phyloP scores from a whole-genome alignment of 2,329 filamentous ascomycete species.

The Phialophora verrucosa region DNA sequence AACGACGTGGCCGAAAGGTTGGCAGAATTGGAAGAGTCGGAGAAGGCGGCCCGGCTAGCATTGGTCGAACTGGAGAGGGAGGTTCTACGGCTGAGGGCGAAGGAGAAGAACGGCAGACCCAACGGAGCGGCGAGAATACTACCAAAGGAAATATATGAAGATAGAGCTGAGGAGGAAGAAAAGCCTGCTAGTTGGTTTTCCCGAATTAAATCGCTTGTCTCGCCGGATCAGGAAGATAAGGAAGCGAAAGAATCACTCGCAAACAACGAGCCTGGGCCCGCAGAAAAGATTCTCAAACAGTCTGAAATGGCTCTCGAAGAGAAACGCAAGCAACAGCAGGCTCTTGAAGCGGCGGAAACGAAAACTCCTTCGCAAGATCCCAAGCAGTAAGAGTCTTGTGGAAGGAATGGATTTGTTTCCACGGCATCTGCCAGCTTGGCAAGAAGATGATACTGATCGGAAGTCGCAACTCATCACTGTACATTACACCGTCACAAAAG shows the following conservation, averaged over 20 bases:
- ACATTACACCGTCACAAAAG: slow-evolving; percentile 20
- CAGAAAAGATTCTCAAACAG: slow-evolving; percentile 37
- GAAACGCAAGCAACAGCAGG: slow-evolving; percentile 40
- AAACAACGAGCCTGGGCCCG: slow-evolving; percentile 36
- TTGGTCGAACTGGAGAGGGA: slow-evolving; percentile 55
- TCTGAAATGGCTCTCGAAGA: slow-evolving; percentile 44
- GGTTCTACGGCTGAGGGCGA: slow-evolving; percentile 49
- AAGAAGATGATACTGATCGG: slow-evolving; percentile 8
- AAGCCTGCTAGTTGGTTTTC: slow-evolving; percentile 44
- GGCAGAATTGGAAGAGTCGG: slow-evolving; percentile 61
- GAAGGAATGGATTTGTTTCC: not conserved
- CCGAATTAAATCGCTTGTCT: slow-evolving; percentile 44
- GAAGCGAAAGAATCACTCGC: slow-evolving; percentile 44
- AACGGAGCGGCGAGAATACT: slow-evolving; percentile 46
- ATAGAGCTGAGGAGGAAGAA: slow-evolving; percentile 41
- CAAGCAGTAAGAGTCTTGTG: slow-evolving; percentile 17
- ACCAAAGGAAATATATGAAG: slow-evolving; percentile 50
- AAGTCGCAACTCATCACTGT: slow-evolving; percentile 38
- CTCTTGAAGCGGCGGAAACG: slow-evolving; percentile 17
- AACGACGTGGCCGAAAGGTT: slow-evolving; percentile 67
- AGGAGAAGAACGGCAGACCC: slow-evolving; percentile 41
- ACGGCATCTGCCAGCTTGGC: slow-evolving; percentile 14
- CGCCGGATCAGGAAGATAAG: slow-evolving; percentile 42
- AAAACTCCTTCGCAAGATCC: slow-evolving; percentile 1
- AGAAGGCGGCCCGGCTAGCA: slow-evolving; percentile 49